Conservation (phyloP, 768 basidiomycete genomes). For the Suillus lakei region DNA sequence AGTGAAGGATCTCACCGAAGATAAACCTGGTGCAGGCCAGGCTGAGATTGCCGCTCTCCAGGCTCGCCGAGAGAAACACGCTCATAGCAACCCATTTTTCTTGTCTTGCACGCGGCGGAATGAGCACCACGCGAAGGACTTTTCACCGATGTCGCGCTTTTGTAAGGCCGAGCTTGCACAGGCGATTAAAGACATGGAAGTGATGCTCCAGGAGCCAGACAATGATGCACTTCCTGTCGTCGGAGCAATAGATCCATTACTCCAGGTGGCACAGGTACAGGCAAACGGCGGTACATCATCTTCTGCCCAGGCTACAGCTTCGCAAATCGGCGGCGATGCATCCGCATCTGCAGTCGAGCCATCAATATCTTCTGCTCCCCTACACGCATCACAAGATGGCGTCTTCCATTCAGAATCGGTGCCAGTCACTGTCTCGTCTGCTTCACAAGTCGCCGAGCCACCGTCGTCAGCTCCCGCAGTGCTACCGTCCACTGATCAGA, state of each 20-base stretch:
- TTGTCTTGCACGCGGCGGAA: conserved; percentile 71
- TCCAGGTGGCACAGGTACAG: conserved; percentile 23
- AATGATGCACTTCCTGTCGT: conserved; percentile 25
- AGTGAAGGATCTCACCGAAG: conserved; percentile 65
- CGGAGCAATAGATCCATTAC: conserved; percentile 34
- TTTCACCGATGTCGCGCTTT: conserved; percentile 85
- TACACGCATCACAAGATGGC: background rate
- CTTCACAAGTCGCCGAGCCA: background rate
- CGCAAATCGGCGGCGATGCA: background rate
- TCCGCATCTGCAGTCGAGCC: background rate
- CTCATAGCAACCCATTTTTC: conserved; percentile 74
- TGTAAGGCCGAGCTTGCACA: conserved; percentile 61
- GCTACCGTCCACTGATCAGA: conserved; percentile 14
- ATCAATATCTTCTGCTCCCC: background rate
- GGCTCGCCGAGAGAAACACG: conserved; percentile 60
- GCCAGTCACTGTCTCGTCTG: background rate
- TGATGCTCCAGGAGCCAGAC: conserved; percentile 44
- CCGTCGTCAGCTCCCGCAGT: conserved; percentile 1
- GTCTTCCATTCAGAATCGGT: background rate
- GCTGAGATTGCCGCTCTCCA: conserved; percentile 55
- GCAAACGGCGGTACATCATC: conserved; percentile 3
- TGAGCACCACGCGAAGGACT: conserved; percentile 69
- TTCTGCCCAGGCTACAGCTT: background rate
- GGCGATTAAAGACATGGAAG: conserved; percentile 74
- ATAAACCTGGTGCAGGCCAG: conserved; percentile 50